Evolutionary conservation across 1,139 yeast genomes (phyloP), one percentile per base, ranked within the genome.

Genomic region (Taphrina pruni): DNA sequence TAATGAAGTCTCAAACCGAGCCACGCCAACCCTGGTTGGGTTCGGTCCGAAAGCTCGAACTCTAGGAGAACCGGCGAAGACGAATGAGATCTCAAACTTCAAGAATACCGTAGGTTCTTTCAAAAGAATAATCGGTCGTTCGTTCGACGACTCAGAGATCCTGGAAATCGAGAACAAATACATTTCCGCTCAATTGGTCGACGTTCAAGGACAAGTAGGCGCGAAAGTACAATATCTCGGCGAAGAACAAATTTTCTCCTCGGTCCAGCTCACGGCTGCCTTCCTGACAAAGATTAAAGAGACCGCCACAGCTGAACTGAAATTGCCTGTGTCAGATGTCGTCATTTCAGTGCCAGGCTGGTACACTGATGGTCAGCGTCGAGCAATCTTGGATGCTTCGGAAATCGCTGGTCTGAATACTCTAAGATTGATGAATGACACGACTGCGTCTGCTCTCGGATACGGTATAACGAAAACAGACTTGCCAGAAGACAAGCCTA

Each of bases 401-500:
- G 86, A 85, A 78, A 89, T 94, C 79, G 98, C 99, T 72, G 97
- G 97, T 73, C 86, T 94, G 79, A 94, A 94, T 87, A 97, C 99
- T 72, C 97, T 94, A 72, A 89, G 99, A 86, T 88, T 94, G 75
- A 97, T 94, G 76, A 94, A 94, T 80, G 99, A 94, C 80, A 88
- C 90, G 73, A 93, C 99, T 71, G 98, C 99, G 72, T 99, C 99
- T 71, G 98, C 97, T 75, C 97, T 95, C 74, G 96, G 97, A 75
- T 95, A 94, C 83, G 99, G 99, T 84, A 97, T 94, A 72, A 94
- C 94, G 88, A 93, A 94, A 86, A 87, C 90, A 70, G 95, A 90
- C 77, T 90, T 94, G 75, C 94, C 97, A 80, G 97, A 91, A 81
- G 96, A 89, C 76, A 89, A 88, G 80, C 89, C 94, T 77, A 88